These are phyloP conservation scores for Metarhizium anisopliae DNA, from an alignment of 2,329 filamentous ascomycete genomes.

Conservation along the genomic window DNA sequence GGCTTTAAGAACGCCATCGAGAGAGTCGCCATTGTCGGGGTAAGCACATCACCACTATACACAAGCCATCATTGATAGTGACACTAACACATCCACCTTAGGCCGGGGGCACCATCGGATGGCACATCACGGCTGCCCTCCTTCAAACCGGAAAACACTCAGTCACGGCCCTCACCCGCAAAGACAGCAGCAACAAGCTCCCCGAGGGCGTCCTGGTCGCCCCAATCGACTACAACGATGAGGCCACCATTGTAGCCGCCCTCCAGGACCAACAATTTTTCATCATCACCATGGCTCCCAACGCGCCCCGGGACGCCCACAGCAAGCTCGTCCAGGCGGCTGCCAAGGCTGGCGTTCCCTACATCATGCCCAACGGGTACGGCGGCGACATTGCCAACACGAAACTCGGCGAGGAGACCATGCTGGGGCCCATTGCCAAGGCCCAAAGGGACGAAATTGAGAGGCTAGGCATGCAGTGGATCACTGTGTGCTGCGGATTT, in stretches of 20 bases:
- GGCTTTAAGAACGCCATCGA: slow-evolving; percentile 25
- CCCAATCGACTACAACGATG: slow-evolving; percentile 35
- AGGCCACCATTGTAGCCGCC: slow-evolving; percentile 35
- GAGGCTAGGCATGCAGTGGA: slow-evolving; percentile 29
- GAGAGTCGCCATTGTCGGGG: slow-evolving; percentile 33
- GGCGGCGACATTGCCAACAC: slow-evolving; percentile 40
- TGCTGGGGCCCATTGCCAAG: slow-evolving; percentile 13
- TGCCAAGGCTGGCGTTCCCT: slow-evolving; percentile 16
- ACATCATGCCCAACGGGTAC: slow-evolving; percentile 43
- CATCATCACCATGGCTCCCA: slow-evolving; percentile 39
- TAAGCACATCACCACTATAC: slow-evolving; percentile 17
- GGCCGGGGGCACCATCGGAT: slow-evolving; percentile 10
- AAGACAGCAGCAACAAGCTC: slow-evolving; percentile 29
- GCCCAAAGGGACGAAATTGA: slow-evolving; percentile 28
- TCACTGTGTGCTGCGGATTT: slow-evolving; percentile 43
- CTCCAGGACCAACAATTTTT: slow-evolving; percentile 47
- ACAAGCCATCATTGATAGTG: neutral
- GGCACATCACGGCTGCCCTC: slow-evolving; percentile 30
- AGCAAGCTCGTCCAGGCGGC: slow-evolving; percentile 22
- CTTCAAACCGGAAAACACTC: slow-evolving; percentile 40
- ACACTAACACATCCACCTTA: too few relatives aligned
- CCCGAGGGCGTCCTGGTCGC: slow-evolving; percentile 34
- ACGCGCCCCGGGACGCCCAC: slow-evolving; percentile 32
- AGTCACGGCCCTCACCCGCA: slow-evolving; percentile 43
- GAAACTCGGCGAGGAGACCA: slow-evolving; percentile 21